Evolutionary conservation across 2,329 filamentous ascomycete genomes (phyloP).

Genomic region (Colletotrichum plurivorum): DNA sequence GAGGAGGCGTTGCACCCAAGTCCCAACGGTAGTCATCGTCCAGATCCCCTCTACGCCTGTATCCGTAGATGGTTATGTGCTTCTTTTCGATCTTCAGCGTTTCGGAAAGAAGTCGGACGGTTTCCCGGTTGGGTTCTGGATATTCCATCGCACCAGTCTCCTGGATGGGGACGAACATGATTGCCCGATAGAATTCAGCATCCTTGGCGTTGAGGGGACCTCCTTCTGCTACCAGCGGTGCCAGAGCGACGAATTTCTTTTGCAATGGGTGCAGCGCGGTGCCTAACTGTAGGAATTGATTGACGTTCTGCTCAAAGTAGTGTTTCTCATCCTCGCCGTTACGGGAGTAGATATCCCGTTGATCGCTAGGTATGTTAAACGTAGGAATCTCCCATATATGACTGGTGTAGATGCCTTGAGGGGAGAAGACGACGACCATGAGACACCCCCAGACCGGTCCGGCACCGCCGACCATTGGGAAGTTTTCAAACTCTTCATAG

Average conservation of each 20-base stretch:
- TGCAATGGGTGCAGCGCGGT: background rate
- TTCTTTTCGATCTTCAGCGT: conserved; percentile 21
- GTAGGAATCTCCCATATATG: conserved; percentile 41
- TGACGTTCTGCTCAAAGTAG: conserved; percentile 32
- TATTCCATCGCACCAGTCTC: conserved; percentile 16
- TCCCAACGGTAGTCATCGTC: conserved; percentile 13
- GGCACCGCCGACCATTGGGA: conserved; percentile 32
- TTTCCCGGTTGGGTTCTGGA: background rate
- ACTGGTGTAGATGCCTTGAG: conserved; percentile 36
- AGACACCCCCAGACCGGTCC: conserved; percentile 41
- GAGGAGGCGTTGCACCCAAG: conserved; percentile 8
- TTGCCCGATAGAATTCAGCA: conserved; percentile 28
- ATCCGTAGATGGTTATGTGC: conserved; percentile 25
- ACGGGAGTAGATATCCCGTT: background rate
- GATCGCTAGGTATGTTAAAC: conserved; percentile 18
- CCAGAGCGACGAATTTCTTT: conserved; percentile 18
- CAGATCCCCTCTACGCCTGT: conserved; percentile 3
- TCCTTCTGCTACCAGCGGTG: background rate
- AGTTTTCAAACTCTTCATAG: conserved; percentile 15
- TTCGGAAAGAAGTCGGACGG: conserved; percentile 13
- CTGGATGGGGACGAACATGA: conserved; percentile 22
- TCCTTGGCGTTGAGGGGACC: conserved; percentile 13
- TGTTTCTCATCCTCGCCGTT: background rate
- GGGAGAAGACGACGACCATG: conserved; percentile 31
- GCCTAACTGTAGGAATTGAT: conserved; percentile 26